phyloP scores from a whole-genome alignment of 257 asterid genomes.

The Salvia miltiorrhiza region DNA sequence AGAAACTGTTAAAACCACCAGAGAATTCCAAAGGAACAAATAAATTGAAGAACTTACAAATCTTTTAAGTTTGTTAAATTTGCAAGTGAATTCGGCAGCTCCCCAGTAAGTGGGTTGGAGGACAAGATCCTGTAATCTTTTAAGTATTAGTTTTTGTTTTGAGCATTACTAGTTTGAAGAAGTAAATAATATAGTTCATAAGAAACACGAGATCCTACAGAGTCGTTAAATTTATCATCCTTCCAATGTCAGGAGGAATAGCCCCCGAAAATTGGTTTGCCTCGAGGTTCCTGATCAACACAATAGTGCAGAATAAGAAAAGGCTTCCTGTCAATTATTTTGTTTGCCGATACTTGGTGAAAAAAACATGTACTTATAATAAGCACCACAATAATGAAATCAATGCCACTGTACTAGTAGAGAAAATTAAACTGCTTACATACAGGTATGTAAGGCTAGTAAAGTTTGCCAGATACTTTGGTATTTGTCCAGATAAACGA shows the following conservation, averaged over 20 bases:
- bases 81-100: conserved; percentile 66
- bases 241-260: conserved; percentile 72
- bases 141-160: conserved; percentile 8
- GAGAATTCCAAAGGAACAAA: background rate
- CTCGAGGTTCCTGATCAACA: conserved; percentile 71
- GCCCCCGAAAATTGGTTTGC: conserved; percentile 68
- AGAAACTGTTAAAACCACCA: conserved; percentile 15
- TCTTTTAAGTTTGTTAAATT: conserved; percentile 54
- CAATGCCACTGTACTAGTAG: conserved; percentile 10
- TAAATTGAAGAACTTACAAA: conserved; percentile 54
- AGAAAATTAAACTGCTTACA: conserved; percentile 28
- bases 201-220: conserved; percentile 50
- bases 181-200: background rate
- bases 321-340: background rate
- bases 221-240: conserved; percentile 44
- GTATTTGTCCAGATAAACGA: conserved; percentile 82
- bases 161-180: background rate
- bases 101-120: conserved; percentile 66
- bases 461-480: conserved; percentile 63
- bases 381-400: too few species aligned
- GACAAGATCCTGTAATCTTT: conserved; percentile 78
- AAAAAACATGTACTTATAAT: too few species aligned
- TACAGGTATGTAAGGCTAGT: conserved; percentile 82
- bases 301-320: background rate
- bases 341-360: background rate